A percentile compares a stretch with the other conserved stretches of the same genome.
phyloP scores from a whole-genome alignment of 169 alveolate genomes.

The Eimeria necatrix region DNA sequence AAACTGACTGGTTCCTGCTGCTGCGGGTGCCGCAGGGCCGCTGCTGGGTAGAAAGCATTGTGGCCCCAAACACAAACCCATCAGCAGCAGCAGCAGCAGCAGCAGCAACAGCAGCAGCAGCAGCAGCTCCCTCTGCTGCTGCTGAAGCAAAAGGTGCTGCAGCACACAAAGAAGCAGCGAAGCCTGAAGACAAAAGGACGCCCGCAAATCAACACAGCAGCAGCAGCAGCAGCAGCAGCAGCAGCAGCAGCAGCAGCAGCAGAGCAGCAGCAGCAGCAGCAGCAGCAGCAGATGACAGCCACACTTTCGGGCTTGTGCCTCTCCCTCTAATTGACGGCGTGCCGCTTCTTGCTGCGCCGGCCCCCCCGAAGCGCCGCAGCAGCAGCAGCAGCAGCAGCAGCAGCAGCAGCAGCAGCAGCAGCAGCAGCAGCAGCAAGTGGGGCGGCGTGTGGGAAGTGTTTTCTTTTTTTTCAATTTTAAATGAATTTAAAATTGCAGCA shows the following conservation, averaged over 20 bases:
- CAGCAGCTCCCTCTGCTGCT: not conserved
- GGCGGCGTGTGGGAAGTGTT: not conserved
- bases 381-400: slow-evolving; percentile 52
- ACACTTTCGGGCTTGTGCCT: slow-evolving; percentile 40
- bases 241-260: slow-evolving; percentile 24
- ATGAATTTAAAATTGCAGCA: not conserved
- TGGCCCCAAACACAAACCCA: not conserved
- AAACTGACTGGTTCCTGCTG: not conserved
- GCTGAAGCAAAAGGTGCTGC: slow-evolving; percentile 2
- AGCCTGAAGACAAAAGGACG: not conserved
- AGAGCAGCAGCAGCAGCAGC: not conserved
- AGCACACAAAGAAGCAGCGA: not conserved
- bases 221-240: slow-evolving; percentile 23
- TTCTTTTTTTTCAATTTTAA: not conserved
- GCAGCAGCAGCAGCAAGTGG: not conserved
- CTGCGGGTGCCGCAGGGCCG: slow-evolving; percentile 52
- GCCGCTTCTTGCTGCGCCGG: not conserved
- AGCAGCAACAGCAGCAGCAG: slow-evolving; percentile 21
- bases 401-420: slow-evolving; percentile 32
- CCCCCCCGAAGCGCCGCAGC: not conserved
- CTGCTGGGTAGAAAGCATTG: slow-evolving; percentile 29
- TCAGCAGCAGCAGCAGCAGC: not conserved
- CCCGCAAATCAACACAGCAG: not conserved
- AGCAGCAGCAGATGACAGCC: slow-evolving; percentile 4
- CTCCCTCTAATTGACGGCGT: slow-evolving; percentile 42